Evolutionary conservation across 139 green algal genomes (phyloP), one percentile per base, ranked within the genome.

Genomic region (Coelastrella sp.): DNA sequence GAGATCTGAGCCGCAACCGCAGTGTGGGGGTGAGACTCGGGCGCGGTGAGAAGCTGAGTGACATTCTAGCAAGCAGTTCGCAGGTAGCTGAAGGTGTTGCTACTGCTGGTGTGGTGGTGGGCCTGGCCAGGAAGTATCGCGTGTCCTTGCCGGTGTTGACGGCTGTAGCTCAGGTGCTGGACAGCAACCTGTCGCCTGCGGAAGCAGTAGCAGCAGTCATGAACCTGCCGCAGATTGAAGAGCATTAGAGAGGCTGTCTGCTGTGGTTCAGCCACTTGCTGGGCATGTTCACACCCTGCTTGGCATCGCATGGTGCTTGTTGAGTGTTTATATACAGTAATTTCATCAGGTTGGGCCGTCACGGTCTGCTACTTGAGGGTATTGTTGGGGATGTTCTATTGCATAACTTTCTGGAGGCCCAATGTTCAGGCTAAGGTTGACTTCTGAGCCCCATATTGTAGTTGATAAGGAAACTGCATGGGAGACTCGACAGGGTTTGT

Each of bases 131-230:
- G 25, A 97, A 97, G 89, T 99, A 99, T 93, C 92, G 95, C 4
- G 97, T 99, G 58, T 95, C 94, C 25, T 90, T 99, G 89, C 98
- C 98, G 0, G 98, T 99, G 90, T 94, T 99, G 73, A 99, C 98
- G 7, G 98, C 98, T 0, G 97, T 99, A 24, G 98, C 98, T 11
- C 93, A 96, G 78, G 96, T 99, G 81, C 89, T 99, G 49, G 96
- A 98, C 82, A 96, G 94, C 74, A 93, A 98, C 88, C 87, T 99
- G 14, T 97, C 93, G 0, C 93, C 97, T 0, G 89, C 92, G 57
- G 94, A 99, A 61, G 98, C 98, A 6, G 97, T 99, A 24, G 88
- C 92, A 14, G 94, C 96, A 20, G 96, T 99, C 65, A 99, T 99
- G 97, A 97, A 95, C 27, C 89, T 99, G 87, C 98, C 98, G 10